These are phyloP conservation scores for Neurospora tetraspora DNA, from an alignment of 495 filamentous ascomycete species.

Conservation along the genomic window DNA sequence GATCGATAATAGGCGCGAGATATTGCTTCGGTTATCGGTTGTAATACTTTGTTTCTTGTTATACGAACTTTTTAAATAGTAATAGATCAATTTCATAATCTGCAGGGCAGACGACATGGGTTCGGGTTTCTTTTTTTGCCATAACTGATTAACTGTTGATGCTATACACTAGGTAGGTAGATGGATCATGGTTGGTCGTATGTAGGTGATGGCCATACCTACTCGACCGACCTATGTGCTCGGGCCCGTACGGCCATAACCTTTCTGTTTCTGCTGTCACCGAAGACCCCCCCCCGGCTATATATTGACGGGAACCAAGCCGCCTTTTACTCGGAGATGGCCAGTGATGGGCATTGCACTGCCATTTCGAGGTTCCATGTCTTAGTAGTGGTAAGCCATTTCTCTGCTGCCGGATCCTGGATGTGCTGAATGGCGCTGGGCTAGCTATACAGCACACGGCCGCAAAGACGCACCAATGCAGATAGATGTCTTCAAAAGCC, in stretches of 20 bases:
- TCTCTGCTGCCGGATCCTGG: background rate
- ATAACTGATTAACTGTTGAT: background rate
- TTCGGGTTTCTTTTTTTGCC: background rate
- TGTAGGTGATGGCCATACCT: no score
- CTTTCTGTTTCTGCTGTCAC: background rate
- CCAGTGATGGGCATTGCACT: background rate
- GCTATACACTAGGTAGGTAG: background rate
- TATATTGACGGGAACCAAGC: background rate
- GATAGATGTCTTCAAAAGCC: background rate
- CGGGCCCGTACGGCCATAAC: background rate
- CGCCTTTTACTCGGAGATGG: background rate
- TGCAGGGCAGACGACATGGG: background rate
- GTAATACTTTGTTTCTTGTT: background rate
- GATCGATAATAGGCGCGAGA: background rate
- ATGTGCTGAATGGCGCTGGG: background rate
- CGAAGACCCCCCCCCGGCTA: background rate
- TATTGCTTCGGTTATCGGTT: background rate
- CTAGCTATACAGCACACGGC: background rate
- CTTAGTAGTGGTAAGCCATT: background rate
- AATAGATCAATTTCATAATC: background rate
- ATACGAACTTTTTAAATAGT: background rate
- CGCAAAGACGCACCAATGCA: background rate
- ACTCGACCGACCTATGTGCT: no score
- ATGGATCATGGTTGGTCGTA: no score
- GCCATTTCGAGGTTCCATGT: background rate